Conservation (phyloP, 139 green algal genomes). For the Chlorella vulgaris region DNA sequence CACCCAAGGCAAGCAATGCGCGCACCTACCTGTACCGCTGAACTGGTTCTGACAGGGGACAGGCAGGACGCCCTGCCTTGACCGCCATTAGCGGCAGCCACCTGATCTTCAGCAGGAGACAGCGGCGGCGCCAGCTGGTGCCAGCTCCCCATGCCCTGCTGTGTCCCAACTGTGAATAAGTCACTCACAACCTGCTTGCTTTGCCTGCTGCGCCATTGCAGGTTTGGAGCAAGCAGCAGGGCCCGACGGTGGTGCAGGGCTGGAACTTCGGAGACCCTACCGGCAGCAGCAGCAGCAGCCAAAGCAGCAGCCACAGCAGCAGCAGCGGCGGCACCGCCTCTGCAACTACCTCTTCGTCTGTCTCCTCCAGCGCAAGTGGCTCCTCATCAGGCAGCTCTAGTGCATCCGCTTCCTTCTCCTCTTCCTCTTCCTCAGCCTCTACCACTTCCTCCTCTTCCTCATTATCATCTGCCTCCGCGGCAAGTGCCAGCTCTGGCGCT, state of each 20-base stretch:
- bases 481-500: neutral
- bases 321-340: no score
- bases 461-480: neutral
- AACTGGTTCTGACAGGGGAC: no score
- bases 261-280: slow-evolving; percentile 27
- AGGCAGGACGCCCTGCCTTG: no score
- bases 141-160: no score
- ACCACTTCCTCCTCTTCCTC: neutral
- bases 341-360: no score
- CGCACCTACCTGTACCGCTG: neutral
- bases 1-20: neutral
- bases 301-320: neutral
- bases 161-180: no score
- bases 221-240: slow-evolving; percentile 22
- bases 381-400: no score
- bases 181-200: no score
- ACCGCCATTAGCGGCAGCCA: no score
- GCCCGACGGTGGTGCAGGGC: slow-evolving; percentile 11
- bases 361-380: no score
- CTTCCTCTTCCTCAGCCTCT: neutral
- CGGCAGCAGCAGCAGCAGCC: neutral
- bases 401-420: neutral
- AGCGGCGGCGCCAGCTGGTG: no score
- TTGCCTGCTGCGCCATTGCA: neutral
- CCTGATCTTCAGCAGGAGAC: no score